phyloP scores from a whole-genome alignment of 2,329 filamentous ascomycete species.

The Aspergillus unguis region DNA sequence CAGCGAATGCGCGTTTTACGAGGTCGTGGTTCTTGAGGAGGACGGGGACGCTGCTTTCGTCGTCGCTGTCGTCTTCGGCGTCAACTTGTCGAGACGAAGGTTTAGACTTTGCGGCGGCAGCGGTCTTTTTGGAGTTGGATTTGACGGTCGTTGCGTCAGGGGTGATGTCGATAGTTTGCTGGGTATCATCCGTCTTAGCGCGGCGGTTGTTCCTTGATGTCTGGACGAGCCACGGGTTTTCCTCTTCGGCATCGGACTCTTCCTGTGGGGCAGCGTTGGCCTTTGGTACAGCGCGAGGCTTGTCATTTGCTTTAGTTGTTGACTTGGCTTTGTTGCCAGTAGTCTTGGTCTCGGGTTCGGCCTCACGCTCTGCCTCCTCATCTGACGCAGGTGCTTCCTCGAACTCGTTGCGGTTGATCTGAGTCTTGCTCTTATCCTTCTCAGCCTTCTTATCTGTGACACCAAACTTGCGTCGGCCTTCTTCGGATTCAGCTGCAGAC shows the following conservation, averaged over 20 bases:
- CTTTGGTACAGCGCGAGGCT: constrained; percentile 17
- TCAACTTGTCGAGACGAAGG: constrained; percentile 27
- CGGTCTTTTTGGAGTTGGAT: constrained; percentile 15
- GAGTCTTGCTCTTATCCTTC: constrained; percentile 26
- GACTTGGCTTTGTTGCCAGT: constrained; percentile 16
- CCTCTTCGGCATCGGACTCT: constrained; percentile 25
- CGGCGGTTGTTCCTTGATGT: constrained; percentile 35
- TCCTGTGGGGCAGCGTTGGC: constrained; percentile 17
- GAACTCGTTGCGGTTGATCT: constrained; percentile 52
- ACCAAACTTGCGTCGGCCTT: constrained; percentile 59
- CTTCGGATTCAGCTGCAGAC: constrained; percentile 49
- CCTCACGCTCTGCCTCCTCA: constrained; percentile 32
- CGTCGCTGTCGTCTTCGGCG: constrained; percentile 39
- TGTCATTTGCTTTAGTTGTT: constrained; percentile 17
- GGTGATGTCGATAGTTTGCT: constrained; percentile 33
- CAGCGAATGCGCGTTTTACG: constrained; percentile 80
- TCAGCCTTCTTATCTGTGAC: constrained; percentile 30
- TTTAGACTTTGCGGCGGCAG: constrained; percentile 25
- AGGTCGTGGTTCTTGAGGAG: constrained; percentile 59
- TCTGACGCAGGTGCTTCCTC: constrained; percentile 58
- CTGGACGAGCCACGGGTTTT: constrained; percentile 39
- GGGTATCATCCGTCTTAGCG: constrained; percentile 22
- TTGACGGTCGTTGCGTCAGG: constrained; percentile 22
- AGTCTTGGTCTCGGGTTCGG: constrained; percentile 36
- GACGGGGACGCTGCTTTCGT: constrained; percentile 40